Conservation (phyloP, 768 basidiomycete species). For the Cystobasidium ongulense region DNA sequence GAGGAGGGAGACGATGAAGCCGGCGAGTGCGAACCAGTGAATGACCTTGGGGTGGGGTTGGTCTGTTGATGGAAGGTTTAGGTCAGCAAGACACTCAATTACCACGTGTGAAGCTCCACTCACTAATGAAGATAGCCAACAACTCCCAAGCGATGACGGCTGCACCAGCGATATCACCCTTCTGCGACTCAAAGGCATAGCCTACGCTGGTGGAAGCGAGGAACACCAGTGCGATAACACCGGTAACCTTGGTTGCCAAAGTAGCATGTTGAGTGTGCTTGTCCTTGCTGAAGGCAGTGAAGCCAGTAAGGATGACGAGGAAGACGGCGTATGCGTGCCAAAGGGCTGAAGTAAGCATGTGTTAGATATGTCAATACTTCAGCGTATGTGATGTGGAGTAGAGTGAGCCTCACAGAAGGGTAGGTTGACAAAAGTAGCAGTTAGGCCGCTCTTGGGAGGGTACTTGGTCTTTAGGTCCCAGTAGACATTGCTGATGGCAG, state of each 20-base stretch:
- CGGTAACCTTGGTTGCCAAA: constrained; percentile 78
- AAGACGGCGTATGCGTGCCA: constrained; percentile 52
- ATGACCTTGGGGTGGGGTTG: constrained; percentile 64
- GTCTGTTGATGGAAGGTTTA: constrained; percentile 46
- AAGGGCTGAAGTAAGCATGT: constrained; percentile 2
- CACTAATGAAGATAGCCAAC: constrained; percentile 62
- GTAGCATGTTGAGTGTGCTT: constrained; percentile 59
- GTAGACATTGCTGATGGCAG: constrained; percentile 53
- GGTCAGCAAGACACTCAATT: not conserved
- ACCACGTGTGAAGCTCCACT: constrained; percentile 9
- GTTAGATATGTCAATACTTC: not conserved
- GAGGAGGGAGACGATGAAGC: constrained; percentile 72
- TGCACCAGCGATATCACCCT: constrained; percentile 87
- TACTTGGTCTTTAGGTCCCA: constrained; percentile 86
- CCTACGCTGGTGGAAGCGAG: constrained; percentile 49
- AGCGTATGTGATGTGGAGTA: constrained; percentile 70
- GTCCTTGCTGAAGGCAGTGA: constrained; percentile 81
- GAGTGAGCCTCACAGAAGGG: constrained; percentile 59
- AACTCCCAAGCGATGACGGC: constrained; percentile 88
- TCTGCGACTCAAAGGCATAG: constrained; percentile 80
- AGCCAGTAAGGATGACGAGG: constrained; percentile 68
- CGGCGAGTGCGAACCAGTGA: constrained; percentile 80
- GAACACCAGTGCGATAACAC: constrained; percentile 56
- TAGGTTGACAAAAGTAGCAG: constrained; percentile 68
- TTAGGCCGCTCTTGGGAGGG: constrained; percentile 53